Evolutionary conservation across 371 early-diverging fungal species (phyloP).

Genomic region (Parasitella parasitica): DNA sequence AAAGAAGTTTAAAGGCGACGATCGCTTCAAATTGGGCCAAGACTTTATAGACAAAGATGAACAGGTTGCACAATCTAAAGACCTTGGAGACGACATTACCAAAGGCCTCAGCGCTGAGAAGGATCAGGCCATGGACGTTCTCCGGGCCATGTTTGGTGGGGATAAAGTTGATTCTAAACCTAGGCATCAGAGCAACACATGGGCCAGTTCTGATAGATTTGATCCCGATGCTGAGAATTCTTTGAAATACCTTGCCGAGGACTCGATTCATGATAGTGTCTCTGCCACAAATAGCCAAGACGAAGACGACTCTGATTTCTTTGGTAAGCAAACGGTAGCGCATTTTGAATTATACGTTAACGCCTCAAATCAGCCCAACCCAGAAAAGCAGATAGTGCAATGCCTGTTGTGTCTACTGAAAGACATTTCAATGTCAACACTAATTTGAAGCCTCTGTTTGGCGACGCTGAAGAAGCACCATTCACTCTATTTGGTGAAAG

Average conservation of each 20-base stretch:
- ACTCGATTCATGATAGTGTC: slow-evolving; percentile 1
- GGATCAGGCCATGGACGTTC: slow-evolving; percentile 50
- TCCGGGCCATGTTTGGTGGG: slow-evolving; percentile 61
- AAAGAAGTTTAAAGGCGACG: slow-evolving; percentile 55
- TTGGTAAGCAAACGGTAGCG: neutral
- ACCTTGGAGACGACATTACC: slow-evolving; percentile 32
- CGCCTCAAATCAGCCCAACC: neutral
- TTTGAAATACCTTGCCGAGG: slow-evolving; percentile 16
- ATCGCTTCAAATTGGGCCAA: slow-evolving; percentile 58
- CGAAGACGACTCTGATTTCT: slow-evolving; percentile 9
- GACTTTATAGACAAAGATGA: slow-evolving; percentile 63
- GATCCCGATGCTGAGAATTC: slow-evolving; percentile 59
- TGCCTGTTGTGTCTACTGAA: slow-evolving; percentile 42
- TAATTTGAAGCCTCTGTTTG: slow-evolving; percentile 63
- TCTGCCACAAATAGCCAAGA: slow-evolving; percentile 12
- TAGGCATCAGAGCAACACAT: slow-evolving; percentile 2
- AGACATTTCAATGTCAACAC: slow-evolving; percentile 52
- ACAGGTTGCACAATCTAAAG: slow-evolving; percentile 33
- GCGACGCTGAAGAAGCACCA: slow-evolving; percentile 38
- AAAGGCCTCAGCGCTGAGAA: slow-evolving; percentile 41
- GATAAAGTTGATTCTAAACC: slow-evolving; percentile 39
- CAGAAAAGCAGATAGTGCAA: slow-evolving; percentile 17
- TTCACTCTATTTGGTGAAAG: slow-evolving; percentile 58
- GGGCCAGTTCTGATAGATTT: slow-evolving; percentile 46
- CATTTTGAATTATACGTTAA: neutral